phyloP scores from a whole-genome alignment of 768 basidiomycete species.

The Rubroboletus pulcherrimus region DNA sequence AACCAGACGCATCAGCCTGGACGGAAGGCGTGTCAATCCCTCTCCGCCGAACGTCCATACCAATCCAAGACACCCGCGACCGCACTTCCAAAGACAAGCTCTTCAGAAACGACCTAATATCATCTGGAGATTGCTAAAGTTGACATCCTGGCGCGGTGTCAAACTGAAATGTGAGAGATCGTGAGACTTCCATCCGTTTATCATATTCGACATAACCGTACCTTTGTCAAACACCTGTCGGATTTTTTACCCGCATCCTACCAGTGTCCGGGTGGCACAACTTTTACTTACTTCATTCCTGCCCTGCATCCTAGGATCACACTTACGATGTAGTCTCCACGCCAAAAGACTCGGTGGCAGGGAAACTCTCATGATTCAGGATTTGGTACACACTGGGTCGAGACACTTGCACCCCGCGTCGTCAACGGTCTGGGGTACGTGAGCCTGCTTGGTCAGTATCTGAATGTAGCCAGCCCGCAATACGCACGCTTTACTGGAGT shows the following conservation, averaged over 20 bases:
- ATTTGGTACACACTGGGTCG: background rate
- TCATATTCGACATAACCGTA: constrained; percentile 10
- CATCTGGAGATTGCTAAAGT: background rate
- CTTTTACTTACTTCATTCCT: background rate
- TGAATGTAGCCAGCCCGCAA: background rate
- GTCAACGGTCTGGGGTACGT: constrained; percentile 1
- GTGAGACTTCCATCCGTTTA: constrained; percentile 17
- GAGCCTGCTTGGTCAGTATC: background rate
- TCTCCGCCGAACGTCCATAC: background rate
- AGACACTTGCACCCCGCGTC: background rate
- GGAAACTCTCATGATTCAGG: background rate
- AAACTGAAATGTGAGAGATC: constrained; percentile 7
- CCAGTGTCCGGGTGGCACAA: constrained; percentile 10
- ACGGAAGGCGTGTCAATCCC: background rate
- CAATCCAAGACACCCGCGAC: background rate
- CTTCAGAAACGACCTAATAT: background rate
- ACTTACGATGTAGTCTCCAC: background rate
- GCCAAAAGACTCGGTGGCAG: background rate
- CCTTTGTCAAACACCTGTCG: constrained; percentile 19
- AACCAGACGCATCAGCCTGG: background rate
- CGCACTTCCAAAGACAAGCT: background rate
- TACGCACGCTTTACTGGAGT: background rate
- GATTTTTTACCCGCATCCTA: constrained; percentile 2
- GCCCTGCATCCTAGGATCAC: background rate
- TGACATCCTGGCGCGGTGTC: background rate